Evolutionary conservation across 306 rosid genomes (phyloP), one percentile per base, ranked within the genome.

Genomic region (Erythrophleum fordii): DNA sequence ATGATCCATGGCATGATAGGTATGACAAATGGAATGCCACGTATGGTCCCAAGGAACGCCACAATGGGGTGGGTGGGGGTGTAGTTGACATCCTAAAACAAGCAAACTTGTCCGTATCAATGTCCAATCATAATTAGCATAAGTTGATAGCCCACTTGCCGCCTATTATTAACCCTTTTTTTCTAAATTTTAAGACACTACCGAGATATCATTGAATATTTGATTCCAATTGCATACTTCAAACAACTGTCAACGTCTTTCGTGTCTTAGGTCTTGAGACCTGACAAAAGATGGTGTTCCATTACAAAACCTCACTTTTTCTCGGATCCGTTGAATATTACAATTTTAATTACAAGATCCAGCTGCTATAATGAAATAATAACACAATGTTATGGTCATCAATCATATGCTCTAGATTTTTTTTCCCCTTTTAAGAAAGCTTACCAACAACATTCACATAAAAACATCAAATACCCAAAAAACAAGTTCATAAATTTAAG

Each of bases 71-170:
- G 39, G 39, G 39, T 35, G 39, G 39, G 2, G 39, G 5, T 11
- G 48, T 0, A 12, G n/a, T 80, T 64, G 56, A 56, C 31, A 81
- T 76, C 23, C 58, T 72, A 41, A 77, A 66, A 67, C 73, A 46
- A 73, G 53, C 59, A 77, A 81, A 77, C 44, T 72, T 56, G 79
- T 76, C 46, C 59, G 3, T 10, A 53, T 26, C 49, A 22, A 45
- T 39, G 17, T 31, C 65, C 39, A 79, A 51, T 70, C 78, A 85
- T 59, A 31, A 68, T 37, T 77, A 73, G 8, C 9, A 62, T 55
- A 56, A 59, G 83, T 35, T 55, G 69, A 62, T 29, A 75, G 51
- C 77, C 70, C 85, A 89, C 87, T 84, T 46, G 68, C 16, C 12
- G 51, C 80, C 75, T 69, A 66, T 77, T 49, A 75, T 56, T 72